Evolutionary conservation across 306 rosid genomes (phyloP), one percentile per base, ranked within the genome.

Genomic region (Cucumis melo): DNA sequence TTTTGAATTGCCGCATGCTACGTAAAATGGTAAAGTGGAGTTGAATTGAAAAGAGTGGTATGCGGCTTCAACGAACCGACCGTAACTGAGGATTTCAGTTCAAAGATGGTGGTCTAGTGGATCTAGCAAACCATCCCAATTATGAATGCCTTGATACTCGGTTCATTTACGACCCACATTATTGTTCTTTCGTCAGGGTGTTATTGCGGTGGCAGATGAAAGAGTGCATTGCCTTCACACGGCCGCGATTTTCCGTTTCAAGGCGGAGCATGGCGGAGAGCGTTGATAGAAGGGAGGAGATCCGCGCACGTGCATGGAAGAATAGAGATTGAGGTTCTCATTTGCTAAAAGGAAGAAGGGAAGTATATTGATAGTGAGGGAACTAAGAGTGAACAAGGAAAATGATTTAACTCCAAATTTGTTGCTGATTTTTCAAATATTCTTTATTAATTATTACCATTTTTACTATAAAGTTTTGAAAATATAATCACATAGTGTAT

Each of bases 81-180:
- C 96, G 36, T 88, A 90, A 3, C 96, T 84, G 29, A 90, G 91
- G 50, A 90, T 88, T 50, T 90, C 96, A 0, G 74, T 41, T 0
- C 90, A 89, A 12, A 90, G 87, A 56, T 83, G 80, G 5, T 87
- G 80, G 41, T 90, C 91, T 16, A 90, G 74, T 0, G 96, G 96
- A 68, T 90, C 91, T 9, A 90, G 78, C 63, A 90, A 79, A 54
- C 90, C 92, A 7, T 83, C 85, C 91, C 96, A 87, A 59, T 90
- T 82, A 4, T 67, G 39, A 42, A 80, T 41, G 1, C 96, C 96
- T 84, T 90, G 96, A 41, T 88, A 90, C 23, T 90, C 88, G 77
- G 54, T 84, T 92, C 96, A 90, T 63, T 70, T 81, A 60, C 67
- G 83, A 10, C 82, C 71, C 10, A 87, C 78, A 14, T 76, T 85